Evolutionary conservation across 1,284 basidiomycete species (phyloP).

Genomic region (Schizopora paradoxa): DNA sequence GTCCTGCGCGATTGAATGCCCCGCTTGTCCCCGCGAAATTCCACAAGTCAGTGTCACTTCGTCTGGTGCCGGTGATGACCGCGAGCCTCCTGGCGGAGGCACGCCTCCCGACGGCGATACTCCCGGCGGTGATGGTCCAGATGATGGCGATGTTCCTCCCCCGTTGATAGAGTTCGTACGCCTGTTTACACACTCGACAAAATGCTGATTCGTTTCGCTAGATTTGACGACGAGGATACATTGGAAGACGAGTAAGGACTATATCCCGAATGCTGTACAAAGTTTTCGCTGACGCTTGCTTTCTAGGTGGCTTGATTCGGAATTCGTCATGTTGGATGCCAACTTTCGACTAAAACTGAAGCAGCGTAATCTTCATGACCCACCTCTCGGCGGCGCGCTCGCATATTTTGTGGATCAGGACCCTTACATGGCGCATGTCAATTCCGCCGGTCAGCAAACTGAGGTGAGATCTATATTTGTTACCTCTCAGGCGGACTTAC

Average conservation of each 20-base stretch:
- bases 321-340: background rate
- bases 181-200: too few relatives aligned
- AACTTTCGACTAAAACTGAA: slow-evolving; percentile 3
- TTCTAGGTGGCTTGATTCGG: background rate
- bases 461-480: background rate
- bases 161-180: too few relatives aligned
- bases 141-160: too few relatives aligned
- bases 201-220: too few relatives aligned
- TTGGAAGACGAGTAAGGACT: background rate
- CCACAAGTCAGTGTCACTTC: too few relatives aligned
- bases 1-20: background rate
- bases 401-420: background rate
- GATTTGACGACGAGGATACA: background rate
- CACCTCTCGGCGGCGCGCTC: background rate
- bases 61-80: too few relatives aligned
- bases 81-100: background rate
- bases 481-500: background rate
- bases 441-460: background rate
- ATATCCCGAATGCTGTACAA: background rate
- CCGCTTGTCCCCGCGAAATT: too few relatives aligned
- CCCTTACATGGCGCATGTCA: background rate
- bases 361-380: background rate
- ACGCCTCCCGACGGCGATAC: background rate
- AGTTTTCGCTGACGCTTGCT: background rate
- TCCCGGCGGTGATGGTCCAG: background rate